Percentiles rank a stretch among this genome's conserved stretches.
These are phyloP conservation scores for Penicillium nucicola DNA, from an alignment of 495 filamentous ascomycete species.

Conservation along the genomic window DNA sequence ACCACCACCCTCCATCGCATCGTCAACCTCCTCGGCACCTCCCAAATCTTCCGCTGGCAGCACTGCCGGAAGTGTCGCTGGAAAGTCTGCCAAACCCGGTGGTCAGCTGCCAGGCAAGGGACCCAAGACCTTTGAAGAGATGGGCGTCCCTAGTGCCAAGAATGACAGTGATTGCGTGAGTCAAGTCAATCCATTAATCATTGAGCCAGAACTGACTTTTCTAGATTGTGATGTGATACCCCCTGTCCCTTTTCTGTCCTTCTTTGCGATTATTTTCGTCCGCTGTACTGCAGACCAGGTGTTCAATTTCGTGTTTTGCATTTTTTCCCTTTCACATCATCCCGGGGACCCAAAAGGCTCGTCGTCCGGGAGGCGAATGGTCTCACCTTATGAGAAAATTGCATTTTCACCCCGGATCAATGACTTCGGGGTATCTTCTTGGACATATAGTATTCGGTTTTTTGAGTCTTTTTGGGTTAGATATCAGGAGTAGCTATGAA, in stretches of 20 bases:
- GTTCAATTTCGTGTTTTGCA: slow-evolving; percentile 10
- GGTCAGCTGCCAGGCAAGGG: slow-evolving; percentile 65
- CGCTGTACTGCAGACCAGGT: background rate
- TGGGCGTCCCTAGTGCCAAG: slow-evolving; percentile 83
- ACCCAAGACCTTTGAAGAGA: slow-evolving; percentile 95
- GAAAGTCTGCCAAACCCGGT: slow-evolving; percentile 28
- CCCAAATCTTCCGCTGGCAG: background rate
- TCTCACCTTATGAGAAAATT: slow-evolving; percentile 14
- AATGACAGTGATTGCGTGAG: slow-evolving; percentile 90
- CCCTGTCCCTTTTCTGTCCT: slow-evolving; percentile 16
- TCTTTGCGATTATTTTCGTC: slow-evolving; percentile 4
- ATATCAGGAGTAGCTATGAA: slow-evolving; percentile 17
- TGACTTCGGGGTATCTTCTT: slow-evolving; percentile 13
- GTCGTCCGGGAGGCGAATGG: slow-evolving; percentile 13
- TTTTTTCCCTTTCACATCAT: slow-evolving; percentile 17
- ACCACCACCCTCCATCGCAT: slow-evolving; percentile 19
- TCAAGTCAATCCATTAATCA: slow-evolving; percentile 11
- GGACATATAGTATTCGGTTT: slow-evolving; percentile 23
- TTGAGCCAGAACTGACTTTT: slow-evolving; percentile 23
- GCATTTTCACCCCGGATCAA: slow-evolving; percentile 23
- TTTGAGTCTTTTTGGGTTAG: slow-evolving; percentile 11
- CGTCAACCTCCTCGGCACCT: slow-evolving; percentile 18
- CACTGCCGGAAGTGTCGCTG: too few species aligned
- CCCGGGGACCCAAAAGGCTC: slow-evolving; percentile 13
- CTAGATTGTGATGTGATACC: slow-evolving; percentile 64